Evolutionary conservation across 805 yeast species (phyloP).

Genomic region (Maudiozyma pseudohumilis): DNA sequence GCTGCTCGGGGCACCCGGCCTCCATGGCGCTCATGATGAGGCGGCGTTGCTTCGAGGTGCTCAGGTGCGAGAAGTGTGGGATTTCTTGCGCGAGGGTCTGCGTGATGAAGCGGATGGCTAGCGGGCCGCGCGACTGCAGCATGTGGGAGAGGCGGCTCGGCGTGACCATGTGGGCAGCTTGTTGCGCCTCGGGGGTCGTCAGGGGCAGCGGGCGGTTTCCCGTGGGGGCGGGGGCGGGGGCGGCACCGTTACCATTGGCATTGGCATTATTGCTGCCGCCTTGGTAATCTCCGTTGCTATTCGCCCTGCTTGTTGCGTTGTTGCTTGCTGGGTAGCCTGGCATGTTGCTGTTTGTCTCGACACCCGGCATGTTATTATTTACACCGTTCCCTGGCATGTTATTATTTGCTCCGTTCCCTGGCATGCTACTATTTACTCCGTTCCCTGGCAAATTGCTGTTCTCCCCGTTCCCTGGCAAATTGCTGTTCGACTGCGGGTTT

Average conservation of each 20-base stretch:
- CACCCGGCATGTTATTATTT: too few species aligned
- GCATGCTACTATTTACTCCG: too few species aligned
- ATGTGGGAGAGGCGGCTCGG: slow-evolving; percentile 2
- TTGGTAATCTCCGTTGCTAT: neutral
- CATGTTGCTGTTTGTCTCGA: too few species aligned
- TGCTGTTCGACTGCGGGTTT: too few species aligned
- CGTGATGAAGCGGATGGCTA: slow-evolving; percentile 85
- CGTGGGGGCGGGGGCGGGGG: neutral
- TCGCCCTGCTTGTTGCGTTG: too few species aligned
- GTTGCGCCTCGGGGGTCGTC: slow-evolving; percentile 6
- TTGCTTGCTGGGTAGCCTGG: too few species aligned
- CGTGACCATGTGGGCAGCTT: slow-evolving; percentile 7
- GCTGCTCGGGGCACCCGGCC: slow-evolving; percentile 43
- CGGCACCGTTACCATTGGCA: neutral
- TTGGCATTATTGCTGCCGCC: neutral
- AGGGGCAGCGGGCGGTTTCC: slow-evolving; percentile 1
- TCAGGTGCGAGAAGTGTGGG: slow-evolving; percentile 67
- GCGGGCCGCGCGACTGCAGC: slow-evolving; percentile 52
- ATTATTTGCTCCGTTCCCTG: too few species aligned
- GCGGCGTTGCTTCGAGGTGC: slow-evolving; percentile 81
- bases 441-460: too few species aligned
- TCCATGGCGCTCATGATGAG: slow-evolving; percentile 85
- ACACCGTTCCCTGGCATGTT: too few species aligned
- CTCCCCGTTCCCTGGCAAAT: too few species aligned
- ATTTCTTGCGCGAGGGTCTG: slow-evolving; percentile 65